Evolutionary conservation across 2,329 filamentous ascomycete species (phyloP), one percentile per base, ranked within the genome.

Genomic region (Cyclaneusma minus): DNA sequence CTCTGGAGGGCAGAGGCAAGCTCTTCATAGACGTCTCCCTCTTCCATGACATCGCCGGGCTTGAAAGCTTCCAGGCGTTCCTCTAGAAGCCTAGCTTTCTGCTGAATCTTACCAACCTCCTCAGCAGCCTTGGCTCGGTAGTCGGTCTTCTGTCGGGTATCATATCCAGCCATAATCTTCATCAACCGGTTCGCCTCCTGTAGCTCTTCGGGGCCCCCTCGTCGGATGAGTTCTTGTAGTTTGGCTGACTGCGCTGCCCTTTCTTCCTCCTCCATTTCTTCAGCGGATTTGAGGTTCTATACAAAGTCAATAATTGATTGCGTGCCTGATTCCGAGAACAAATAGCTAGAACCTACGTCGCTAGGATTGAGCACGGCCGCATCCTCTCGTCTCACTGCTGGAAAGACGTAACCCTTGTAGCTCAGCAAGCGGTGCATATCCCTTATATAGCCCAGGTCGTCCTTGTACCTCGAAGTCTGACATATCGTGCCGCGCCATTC

Each of bases 401-500:
- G 89, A 48, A 98, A 98, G 27, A 80, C 69, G 48, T 98, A 98
- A 29, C 89, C 89, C 56, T 98, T 98, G 61, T 93, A 94, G 48
- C 83, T 85, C 42, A 98, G 58, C 40, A 98, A 57, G 29, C 89
- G 68, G 54, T 98, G 89, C 89, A 98, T 98, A 51, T 98, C 89
- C 45, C 89, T 62, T 44, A 98, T 91, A 50, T 91, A 93, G 5
- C 89, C 89, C 40, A 98, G 49, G 47, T 98, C 89, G 47, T 95
- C 87, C 62, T 89, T 93, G 63, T 98, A 94, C 40, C 87, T 70
- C 49, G 84, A 94, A 21, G 87, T 98, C 52, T 93, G 83, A 62
- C 89, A 98, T 63, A 98, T 95, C 27, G 89, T 98, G 43, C 83
- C 73, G 51, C 87, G 71, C 89, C 89, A 98, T 67, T 98, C 89